Evolutionary conservation across 1,284 basidiomycete species (phyloP), one percentile per base, ranked within the genome.

Genomic region (Naganishia liquefaciens): DNA sequence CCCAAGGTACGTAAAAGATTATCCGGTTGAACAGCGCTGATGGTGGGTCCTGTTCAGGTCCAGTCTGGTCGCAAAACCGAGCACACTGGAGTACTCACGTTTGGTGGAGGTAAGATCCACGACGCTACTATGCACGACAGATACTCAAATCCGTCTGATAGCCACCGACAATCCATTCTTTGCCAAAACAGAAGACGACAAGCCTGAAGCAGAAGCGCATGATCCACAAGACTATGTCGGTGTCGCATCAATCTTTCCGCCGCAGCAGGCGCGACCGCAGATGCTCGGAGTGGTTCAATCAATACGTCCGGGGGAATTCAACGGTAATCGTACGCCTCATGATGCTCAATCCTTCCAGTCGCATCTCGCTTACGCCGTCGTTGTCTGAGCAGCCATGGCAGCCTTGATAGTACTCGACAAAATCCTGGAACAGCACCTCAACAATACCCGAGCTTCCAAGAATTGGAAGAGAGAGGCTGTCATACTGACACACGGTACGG

Each of bases 51-150:
- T n/a, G 13, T 54, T 55, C 23, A 93, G 92, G 91, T 96, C 67
- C 91, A 87, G 74, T 86, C 89, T 69, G 89, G 87, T 5, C 82
- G 93, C 49, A 96, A 96, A 81, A 95, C 93, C 11, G 93, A 95
- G 72, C 87, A 90, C 71, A 92, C 91, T 73, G 90, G 89, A 21
- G 84, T 97, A 39, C 84, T 95, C 52, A 79, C 88, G 4, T 93
- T 91, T 73, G 93, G 93, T 15, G 86, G 90, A 75, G 83, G 91
- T 89, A 71, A 68, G 75, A 5, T 19, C 30, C 11, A 19, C 5
- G 27, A 28, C 47, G 3, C 2, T 46, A n/a, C 21, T 25, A n/a
- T 5, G 9, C 11, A 33, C 2, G 17, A 1, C 28, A 9, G 21
- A 30, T 55, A 25, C 23, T 25, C 25, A 43, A 33, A 25, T 57